phyloP scores from a whole-genome alignment of 306 rosid genomes.

The Quercus alba region DNA sequence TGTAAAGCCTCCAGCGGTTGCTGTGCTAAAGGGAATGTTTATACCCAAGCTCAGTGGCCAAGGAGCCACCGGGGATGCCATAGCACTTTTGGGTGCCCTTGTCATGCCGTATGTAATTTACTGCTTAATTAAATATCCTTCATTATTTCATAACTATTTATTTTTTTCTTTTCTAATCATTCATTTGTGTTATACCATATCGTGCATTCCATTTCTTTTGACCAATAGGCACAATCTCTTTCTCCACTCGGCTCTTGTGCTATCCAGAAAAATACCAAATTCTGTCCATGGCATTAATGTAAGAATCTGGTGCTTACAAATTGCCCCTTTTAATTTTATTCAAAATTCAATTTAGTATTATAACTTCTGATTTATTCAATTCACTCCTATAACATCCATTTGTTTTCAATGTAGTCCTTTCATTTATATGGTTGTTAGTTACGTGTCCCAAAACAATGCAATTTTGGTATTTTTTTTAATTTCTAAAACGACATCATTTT shows the following conservation, averaged over 20 bases:
- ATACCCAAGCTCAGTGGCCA: conserved; percentile 58
- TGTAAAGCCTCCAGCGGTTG: conserved; percentile 64
- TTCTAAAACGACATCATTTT: too few relatives aligned
- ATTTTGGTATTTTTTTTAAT: too few relatives aligned
- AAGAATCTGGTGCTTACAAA: neutral
- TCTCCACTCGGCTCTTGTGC: conserved; percentile 34
- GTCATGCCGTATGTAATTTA: conserved; percentile 69
- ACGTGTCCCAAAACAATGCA: too few relatives aligned
- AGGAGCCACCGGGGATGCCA: conserved; percentile 24
- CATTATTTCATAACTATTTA: too few relatives aligned
- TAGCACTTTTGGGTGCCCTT: conserved; percentile 88
- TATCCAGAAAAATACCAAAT: conserved; percentile 59
- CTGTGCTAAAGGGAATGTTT: conserved; percentile 53
- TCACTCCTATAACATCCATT: too few relatives aligned
- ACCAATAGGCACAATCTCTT: conserved; percentile 79
- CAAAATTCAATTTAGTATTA: too few relatives aligned
- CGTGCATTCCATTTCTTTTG: neutral
- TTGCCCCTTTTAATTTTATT: too few relatives aligned
- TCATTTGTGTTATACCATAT: neutral
- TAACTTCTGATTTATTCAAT: too few relatives aligned
- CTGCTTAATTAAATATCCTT: neutral
- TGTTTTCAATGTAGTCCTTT: too few relatives aligned
- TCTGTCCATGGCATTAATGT: conserved; percentile 81
- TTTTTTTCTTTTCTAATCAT: neutral
- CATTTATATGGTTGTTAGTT: too few relatives aligned